A percentile compares a stretch with the other conserved stretches of the same genome.
phyloP scores from a whole-genome alignment of 1,139 yeast species.

The Candida dubliniensis region DNA sequence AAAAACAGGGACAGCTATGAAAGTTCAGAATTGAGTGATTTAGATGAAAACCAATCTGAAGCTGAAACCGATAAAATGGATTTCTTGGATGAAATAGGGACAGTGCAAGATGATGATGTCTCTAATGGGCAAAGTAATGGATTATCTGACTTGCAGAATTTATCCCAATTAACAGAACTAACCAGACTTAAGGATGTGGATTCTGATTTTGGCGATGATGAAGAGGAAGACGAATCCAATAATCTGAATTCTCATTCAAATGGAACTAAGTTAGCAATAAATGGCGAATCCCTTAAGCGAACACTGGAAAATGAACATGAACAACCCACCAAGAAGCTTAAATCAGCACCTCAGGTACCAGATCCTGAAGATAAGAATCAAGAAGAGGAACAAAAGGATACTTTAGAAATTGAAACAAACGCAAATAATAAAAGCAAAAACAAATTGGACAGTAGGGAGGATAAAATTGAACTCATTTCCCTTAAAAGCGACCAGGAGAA shows the following conservation, averaged over 20 bases:
- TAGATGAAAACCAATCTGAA: constrained; percentile 68
- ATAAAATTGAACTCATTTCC: constrained; percentile 6
- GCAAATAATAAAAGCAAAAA: constrained; percentile 22
- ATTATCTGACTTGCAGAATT: constrained; percentile 40
- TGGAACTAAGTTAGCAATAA: constrained; percentile 5
- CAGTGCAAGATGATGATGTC: constrained; percentile 10
- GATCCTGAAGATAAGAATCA: constrained; percentile 13
- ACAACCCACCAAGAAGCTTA: constrained; percentile 6
- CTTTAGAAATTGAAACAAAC: constrained; percentile 17
- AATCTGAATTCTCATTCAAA: constrained; percentile 4
- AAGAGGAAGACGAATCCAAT: constrained; percentile 5
- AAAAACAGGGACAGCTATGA: constrained; percentile 30
- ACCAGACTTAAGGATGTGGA: constrained; percentile 44
- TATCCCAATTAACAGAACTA: constrained; percentile 41
- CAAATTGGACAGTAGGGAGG: constrained; percentile 13
- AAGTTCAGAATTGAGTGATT: constrained; percentile 53
- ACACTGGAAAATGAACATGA: constrained; percentile 3
- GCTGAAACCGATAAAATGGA: constrained; percentile 83
- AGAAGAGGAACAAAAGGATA: constrained; percentile 16
- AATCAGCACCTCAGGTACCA: constrained; percentile 3
- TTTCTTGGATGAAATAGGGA: constrained; percentile 36
- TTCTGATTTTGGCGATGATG: constrained; percentile 21
- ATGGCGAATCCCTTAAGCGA: constrained; percentile 3
- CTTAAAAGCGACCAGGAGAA: no score
- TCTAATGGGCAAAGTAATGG: constrained; percentile 10